These are phyloP conservation scores for Aspergillus ruber DNA, from an alignment of 2,329 filamentous ascomycete species.

Conservation along the genomic window DNA sequence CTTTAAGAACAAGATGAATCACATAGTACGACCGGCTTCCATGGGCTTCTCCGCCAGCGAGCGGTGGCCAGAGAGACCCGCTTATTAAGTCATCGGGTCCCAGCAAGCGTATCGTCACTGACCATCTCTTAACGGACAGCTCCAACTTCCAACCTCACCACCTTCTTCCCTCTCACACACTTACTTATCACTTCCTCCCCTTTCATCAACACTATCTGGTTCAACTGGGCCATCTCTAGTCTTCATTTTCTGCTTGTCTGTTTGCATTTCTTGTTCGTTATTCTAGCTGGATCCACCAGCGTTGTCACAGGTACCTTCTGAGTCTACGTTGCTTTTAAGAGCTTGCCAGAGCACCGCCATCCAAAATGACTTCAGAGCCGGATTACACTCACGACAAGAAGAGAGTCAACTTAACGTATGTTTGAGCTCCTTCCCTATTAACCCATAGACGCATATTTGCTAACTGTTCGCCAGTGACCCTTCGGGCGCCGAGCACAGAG, in stretches of 20 bases:
- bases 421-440: constrained; percentile 8
- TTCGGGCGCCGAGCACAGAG: constrained; percentile 80
- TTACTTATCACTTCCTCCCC: not conserved
- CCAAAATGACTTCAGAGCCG: constrained; percentile 66
- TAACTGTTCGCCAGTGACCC: constrained; percentile 57
- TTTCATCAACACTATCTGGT: not conserved
- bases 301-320: constrained; percentile 11
- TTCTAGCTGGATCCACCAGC: constrained; percentile 7
- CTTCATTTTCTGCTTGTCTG: not conserved
- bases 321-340: constrained; percentile 20
- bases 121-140: not conserved
- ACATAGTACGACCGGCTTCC: constrained; percentile 29
- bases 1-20: constrained; percentile 15
- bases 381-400: constrained; percentile 61
- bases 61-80: constrained; percentile 18
- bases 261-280: not conserved
- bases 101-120: too few species aligned
- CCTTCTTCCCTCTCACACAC: constrained; percentile 12
- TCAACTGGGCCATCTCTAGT: not conserved
- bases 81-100: not conserved
- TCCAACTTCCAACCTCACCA: constrained; percentile 4
- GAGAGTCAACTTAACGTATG: constrained; percentile 78
- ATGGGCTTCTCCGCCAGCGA: constrained; percentile 30
- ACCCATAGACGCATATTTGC: not conserved
- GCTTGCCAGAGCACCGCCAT: constrained; percentile 19